Evolutionary conservation across 2,329 filamentous ascomycete genomes (phyloP).

Genomic region (Fusarium sp.): DNA sequence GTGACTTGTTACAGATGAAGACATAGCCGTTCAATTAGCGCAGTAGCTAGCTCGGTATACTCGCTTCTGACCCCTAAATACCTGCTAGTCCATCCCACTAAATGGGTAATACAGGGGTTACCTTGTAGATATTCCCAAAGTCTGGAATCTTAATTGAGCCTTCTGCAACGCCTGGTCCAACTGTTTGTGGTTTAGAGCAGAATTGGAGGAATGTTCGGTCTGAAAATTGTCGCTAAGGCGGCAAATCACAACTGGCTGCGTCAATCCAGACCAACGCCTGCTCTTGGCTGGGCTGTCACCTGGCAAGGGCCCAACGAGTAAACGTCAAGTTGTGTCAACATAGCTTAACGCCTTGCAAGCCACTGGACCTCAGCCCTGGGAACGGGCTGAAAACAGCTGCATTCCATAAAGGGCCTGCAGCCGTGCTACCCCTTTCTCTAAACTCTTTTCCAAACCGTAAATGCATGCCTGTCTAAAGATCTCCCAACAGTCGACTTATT

Average conservation of each 20-base stretch:
- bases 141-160: not conserved
- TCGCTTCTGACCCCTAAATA: no score
- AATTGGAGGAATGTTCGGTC: not conserved
- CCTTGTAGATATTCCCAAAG: not conserved
- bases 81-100: no score
- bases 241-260: not conserved
- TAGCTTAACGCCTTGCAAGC: constrained; percentile 53
- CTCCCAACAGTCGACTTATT: not conserved
- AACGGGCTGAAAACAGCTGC: constrained; percentile 4
- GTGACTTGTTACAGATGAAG: no score
- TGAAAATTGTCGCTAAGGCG: not conserved
- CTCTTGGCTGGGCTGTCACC: constrained; percentile 6
- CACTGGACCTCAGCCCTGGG: constrained; percentile 37
- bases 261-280: constrained; percentile 25
- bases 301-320: constrained; percentile 6
- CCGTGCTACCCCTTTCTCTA: not conserved
- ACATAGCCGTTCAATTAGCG: no score
- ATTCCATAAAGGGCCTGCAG: constrained; percentile 3
- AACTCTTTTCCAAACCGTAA: not conserved
- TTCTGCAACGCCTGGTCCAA: not conserved
- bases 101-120: not conserved
- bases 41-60: no score
- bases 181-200: not conserved
- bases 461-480: not conserved
- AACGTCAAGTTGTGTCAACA: not conserved